These are phyloP conservation scores for Solanum lycopersicoides DNA, from an alignment of 257 asterid genomes.

Conservation along the genomic window DNA sequence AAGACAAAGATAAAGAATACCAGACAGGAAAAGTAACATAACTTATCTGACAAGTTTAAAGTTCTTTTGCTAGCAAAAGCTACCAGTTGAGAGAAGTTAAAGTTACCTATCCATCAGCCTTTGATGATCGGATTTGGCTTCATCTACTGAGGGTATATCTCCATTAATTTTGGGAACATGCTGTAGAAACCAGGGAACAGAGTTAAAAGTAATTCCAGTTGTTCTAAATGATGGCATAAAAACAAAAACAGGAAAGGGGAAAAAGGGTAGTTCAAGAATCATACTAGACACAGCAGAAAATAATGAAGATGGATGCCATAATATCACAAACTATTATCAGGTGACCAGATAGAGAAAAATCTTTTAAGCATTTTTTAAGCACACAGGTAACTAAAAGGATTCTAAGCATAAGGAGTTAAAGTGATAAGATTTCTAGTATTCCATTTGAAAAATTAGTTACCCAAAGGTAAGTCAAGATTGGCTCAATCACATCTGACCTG, in stretches of 20 bases:
- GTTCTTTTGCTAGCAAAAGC: not conserved
- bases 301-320: not conserved
- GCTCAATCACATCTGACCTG: not conserved
- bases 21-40: not conserved
- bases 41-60: not conserved
- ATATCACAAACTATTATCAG: not conserved
- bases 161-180: conserved; percentile 86
- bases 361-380: not conserved
- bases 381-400: not conserved
- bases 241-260: not conserved
- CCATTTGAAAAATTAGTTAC: not conserved
- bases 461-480: not conserved
- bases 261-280: not conserved
- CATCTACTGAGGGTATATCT: conserved; percentile 78
- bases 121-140: conserved; percentile 75
- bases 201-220: not conserved
- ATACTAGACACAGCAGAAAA: not conserved
- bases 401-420: not conserved
- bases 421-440: not conserved
- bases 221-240: not conserved
- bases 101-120: conserved; percentile 67
- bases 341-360: not conserved
- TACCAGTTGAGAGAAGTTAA: not conserved
- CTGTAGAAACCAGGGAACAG: conserved; percentile 19
- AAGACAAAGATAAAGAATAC: not conserved